Conservation (phyloP, 164 flowering plant genomes). For the Sedum album region DNA sequence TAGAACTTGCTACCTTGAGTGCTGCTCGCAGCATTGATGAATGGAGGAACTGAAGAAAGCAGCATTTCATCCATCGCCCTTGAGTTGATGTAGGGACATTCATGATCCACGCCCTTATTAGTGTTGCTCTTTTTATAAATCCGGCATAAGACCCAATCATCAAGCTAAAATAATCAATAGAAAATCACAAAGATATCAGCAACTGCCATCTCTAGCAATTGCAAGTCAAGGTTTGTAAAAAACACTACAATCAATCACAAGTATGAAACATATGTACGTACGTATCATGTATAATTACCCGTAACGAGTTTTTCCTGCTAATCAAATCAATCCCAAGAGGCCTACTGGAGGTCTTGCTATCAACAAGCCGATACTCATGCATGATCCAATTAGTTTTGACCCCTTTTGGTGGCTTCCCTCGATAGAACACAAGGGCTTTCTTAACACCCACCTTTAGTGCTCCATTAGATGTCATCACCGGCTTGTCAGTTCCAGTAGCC, state of each 20-base stretch:
- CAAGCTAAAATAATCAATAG: conserved; percentile 39
- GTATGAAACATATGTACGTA: background rate
- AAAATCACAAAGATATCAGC: background rate
- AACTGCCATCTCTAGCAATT: background rate
- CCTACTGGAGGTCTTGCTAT: conserved; percentile 29
- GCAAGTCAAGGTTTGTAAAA: background rate
- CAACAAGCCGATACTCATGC: conserved; percentile 79
- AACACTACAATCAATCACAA: background rate
- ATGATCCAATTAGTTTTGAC: conserved; percentile 87
- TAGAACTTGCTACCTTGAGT: conserved; percentile 12
- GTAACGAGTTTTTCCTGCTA: conserved; percentile 51
- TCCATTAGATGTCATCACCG: conserved; percentile 57
- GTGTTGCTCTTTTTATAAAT: conserved; percentile 83
- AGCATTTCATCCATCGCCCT: conserved; percentile 39
- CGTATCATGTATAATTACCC: conserved; percentile 62
- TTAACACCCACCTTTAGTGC: conserved; percentile 77
- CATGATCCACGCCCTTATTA: conserved; percentile 42
- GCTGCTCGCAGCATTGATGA: conserved; percentile 11
- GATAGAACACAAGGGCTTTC: conserved; percentile 84
- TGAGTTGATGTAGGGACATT: conserved; percentile 24
- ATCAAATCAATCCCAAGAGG: conserved; percentile 42
- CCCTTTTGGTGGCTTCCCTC: conserved; percentile 85
- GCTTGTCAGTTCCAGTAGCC: conserved; percentile 95
- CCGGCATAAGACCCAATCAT: conserved; percentile 94
- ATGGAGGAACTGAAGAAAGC: conserved; percentile 21